A percentile compares a stretch with the other conserved stretches of the same genome.
Evolutionary conservation across 1,139 yeast genomes (phyloP).

Genomic region (Kodamaea arcana): DNA sequence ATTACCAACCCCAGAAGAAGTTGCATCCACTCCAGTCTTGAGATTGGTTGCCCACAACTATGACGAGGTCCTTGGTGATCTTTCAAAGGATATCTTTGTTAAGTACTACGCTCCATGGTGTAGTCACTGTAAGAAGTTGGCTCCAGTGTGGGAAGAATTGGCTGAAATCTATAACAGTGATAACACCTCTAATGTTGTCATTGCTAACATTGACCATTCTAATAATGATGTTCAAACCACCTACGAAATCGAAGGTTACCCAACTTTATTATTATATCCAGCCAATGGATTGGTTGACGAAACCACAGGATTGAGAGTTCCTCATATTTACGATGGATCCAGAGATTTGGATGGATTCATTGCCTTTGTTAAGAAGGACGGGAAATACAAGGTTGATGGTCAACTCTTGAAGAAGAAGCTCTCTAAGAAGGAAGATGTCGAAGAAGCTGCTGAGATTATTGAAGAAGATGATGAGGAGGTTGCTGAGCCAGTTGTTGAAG

Average conservation of each 20-base stretch:
- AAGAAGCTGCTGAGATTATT: constrained; percentile 10
- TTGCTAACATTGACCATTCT: constrained; percentile 90
- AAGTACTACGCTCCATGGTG: constrained; percentile 99
- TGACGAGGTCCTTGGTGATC: constrained; percentile 63
- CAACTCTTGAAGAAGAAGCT: constrained; percentile 24
- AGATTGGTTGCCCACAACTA: constrained; percentile 85
- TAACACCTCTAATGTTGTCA: constrained; percentile 50
- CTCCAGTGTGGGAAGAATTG: constrained; percentile 87
- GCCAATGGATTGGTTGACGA: constrained; percentile 75
- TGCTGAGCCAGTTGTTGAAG: constrained; percentile 31
- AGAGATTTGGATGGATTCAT: constrained; percentile 76
- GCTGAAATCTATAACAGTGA: constrained; percentile 58
- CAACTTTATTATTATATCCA: constrained; percentile 88
- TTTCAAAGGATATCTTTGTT: constrained; percentile 79
- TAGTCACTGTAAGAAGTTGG: constrained; percentile 96
- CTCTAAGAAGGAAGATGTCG: constrained; percentile 20
- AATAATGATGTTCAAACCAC: constrained; percentile 78
- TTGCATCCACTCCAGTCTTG: constrained; percentile 67
- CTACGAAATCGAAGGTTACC: constrained; percentile 76
- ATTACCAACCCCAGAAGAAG: constrained; percentile 64
- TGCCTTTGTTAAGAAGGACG: constrained; percentile 63
- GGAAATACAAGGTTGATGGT: constrained; percentile 58
- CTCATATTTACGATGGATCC: constrained; percentile 63
- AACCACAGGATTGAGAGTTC: constrained; percentile 50
- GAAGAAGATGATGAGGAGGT: constrained; percentile 13